Base-by-base conservation (phyloP, 2,329 filamentous ascomycete genomes). In the Aaosphaeria arxii region DNA sequence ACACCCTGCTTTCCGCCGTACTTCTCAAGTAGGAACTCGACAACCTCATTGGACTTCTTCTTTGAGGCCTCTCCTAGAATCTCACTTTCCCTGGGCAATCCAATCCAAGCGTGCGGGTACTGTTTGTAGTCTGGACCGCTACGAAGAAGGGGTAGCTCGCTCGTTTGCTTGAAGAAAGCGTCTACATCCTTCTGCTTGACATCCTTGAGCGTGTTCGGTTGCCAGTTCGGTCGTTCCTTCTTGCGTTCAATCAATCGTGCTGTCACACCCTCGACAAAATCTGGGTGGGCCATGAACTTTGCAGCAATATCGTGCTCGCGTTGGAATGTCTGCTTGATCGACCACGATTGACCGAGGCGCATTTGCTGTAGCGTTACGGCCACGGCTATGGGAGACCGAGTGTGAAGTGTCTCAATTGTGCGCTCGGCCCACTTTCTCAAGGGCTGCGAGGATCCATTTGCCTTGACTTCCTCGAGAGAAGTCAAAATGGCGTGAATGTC, bases 241-340 rank as follows among this genome's bases (percentile, higher is more conserved):
- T 80, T 79, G 73, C 90, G 90, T 63, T 83, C 79, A 59, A 94
- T 81, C 38, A 99, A 79, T 43, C 87, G 81, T 28, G 90, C 86
- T 44, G 83, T 83, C n/a, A 99, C 92, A 46, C 94, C 94, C 73
- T 95, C 89, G 40, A 85, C 85, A 64, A 99, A 99, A 71, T 99
- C 94, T 4, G 83, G 87, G 68, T 94, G 87, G 48, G 80, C 41
- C 41, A 43, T 43, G 30, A 43, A 43, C 7, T 32, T 7, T 6
- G 41, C 24, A 6, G 41, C 41, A 43, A 43, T 43, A 17, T 43
- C 41, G 30, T 43, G 31, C 4, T 43, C 41, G 9, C 41, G 24
- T 29, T 43, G 41, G 30, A 43, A 43, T 30, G 92, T 85, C 72
- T 96, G 82, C 11, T 81, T 76, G 61, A 99, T 96, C 54, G 80